Conservation (phyloP, 805 yeast species). For the Teunomyces tritomae region DNA sequence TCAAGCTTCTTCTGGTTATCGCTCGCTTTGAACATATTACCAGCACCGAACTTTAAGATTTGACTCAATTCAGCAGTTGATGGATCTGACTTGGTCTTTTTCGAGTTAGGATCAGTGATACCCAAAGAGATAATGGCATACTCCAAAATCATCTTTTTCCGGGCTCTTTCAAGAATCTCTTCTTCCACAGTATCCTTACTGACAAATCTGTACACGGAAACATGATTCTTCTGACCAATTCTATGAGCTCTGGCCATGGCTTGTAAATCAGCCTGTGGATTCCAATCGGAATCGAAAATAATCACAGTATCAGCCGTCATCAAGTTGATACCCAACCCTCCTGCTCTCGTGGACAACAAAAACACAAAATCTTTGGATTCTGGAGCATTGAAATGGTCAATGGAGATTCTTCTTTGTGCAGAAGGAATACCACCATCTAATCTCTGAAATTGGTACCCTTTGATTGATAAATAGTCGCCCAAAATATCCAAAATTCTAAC, state of each 20-base stretch:
- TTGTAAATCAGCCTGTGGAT: slow-evolving; percentile 98
- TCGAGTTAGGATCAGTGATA: slow-evolving; percentile 71
- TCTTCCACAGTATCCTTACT: slow-evolving; percentile 98
- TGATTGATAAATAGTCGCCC: slow-evolving; percentile 86
- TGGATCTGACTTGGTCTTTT: slow-evolving; percentile 67
- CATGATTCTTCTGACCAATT: slow-evolving; percentile 98
- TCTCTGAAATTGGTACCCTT: slow-evolving; percentile 86
- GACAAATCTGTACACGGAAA: slow-evolving; percentile 95
- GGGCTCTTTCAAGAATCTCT: slow-evolving; percentile 92
- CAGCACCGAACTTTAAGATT: slow-evolving; percentile 96
- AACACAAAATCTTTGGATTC: slow-evolving; percentile 91
- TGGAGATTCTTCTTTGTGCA: slow-evolving; percentile 86
- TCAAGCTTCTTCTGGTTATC: slow-evolving; percentile 96
- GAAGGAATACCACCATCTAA: slow-evolving; percentile 97
- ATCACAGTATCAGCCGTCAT: slow-evolving; percentile 99
- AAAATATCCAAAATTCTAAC: slow-evolving; percentile 92
- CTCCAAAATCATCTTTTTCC: slow-evolving; percentile 97
- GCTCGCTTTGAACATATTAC: slow-evolving; percentile 93
- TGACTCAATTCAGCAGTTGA: slow-evolving; percentile 82
- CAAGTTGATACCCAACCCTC: slow-evolving; percentile 96
- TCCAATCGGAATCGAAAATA: slow-evolving; percentile 98
- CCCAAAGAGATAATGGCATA: slow-evolving; percentile 97
- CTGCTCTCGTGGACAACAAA: slow-evolving; percentile 91
- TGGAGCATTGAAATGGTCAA: slow-evolving; percentile 94
- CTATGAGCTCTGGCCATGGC: slow-evolving; percentile 99